These are phyloP conservation scores for Leptomonas pyrrhocoris DNA, from an alignment of 208 protist species.

Conservation along the genomic window DNA sequence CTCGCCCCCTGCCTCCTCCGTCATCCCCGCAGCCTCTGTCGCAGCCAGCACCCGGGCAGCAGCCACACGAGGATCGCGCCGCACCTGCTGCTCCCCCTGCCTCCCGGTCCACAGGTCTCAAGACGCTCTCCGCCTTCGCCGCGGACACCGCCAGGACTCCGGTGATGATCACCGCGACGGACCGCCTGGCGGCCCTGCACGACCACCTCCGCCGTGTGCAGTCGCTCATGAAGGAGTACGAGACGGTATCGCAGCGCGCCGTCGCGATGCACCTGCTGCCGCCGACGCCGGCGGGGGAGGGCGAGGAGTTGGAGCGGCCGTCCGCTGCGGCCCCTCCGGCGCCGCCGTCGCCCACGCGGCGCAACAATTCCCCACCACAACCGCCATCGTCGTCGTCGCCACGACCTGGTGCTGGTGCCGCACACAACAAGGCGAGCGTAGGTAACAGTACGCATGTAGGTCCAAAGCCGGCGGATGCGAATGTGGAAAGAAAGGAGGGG, in stretches of 20 bases:
- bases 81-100: neutral
- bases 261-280: constrained; percentile 25
- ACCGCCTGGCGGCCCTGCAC: constrained; percentile 23
- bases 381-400: constrained; percentile 10
- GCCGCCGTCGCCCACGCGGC: too few species aligned
- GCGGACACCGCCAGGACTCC: too few species aligned
- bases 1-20: neutral
- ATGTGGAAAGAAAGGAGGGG: too few species aligned
- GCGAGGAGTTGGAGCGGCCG: constrained; percentile 8
- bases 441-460: neutral
- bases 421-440: neutral
- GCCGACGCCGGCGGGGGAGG: constrained; percentile 6
- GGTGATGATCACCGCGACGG: constrained; percentile 7
- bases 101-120: neutral
- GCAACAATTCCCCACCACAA: constrained; percentile 15
- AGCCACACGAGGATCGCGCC: neutral
- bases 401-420: neutral
- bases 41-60: neutral
- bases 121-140: too few species aligned
- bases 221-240: constrained; percentile 42
- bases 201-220: constrained; percentile 28
- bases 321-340: too few species aligned
- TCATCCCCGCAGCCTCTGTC: neutral
- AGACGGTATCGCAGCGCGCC: constrained; percentile 28
- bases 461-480: too few species aligned